phyloP scores from a whole-genome alignment of 768 basidiomycete genomes.

The Cubamyces lactineus region DNA sequence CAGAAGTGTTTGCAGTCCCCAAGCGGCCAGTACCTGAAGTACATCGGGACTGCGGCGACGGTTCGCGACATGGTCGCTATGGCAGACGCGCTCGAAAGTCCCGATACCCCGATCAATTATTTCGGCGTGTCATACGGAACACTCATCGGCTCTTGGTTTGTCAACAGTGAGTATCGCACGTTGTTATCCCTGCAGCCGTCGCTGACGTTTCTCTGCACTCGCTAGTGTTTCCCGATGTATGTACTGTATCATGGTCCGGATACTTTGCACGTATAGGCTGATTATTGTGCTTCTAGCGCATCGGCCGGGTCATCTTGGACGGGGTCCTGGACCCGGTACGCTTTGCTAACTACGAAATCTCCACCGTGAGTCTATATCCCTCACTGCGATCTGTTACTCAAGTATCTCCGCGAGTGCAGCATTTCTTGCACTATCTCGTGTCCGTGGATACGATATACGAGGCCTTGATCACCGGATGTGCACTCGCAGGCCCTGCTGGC shows the following conservation, averaged over 20 bases:
- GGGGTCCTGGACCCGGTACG: conserved; percentile 13
- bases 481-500: no score
- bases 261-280: no score
- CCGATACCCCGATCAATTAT: conserved; percentile 14
- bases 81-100: conserved; percentile 23
- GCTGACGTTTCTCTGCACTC: no score
- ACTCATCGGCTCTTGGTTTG: conserved; percentile 13
- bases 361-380: background rate
- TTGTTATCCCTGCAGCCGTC: no score
- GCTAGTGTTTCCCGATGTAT: conserved; percentile 20
- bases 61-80: conserved; percentile 17
- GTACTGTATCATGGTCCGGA: background rate
- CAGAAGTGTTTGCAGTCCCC: conserved; percentile 7
- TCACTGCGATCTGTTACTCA: no score
- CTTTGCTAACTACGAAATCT: background rate
- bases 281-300: background rate
- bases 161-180: conserved; percentile 12
- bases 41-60: conserved; percentile 20
- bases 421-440: no score
- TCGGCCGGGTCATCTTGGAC: conserved; percentile 18
- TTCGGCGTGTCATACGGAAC: conserved; percentile 19
- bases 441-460: no score
- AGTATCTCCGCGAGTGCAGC: no score
- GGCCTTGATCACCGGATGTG: no score
- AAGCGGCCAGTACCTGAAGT: conserved; percentile 5